Conservation (phyloP, 2,329 filamentous ascomycete genomes). For the Aspergillus aculeatinus region DNA sequence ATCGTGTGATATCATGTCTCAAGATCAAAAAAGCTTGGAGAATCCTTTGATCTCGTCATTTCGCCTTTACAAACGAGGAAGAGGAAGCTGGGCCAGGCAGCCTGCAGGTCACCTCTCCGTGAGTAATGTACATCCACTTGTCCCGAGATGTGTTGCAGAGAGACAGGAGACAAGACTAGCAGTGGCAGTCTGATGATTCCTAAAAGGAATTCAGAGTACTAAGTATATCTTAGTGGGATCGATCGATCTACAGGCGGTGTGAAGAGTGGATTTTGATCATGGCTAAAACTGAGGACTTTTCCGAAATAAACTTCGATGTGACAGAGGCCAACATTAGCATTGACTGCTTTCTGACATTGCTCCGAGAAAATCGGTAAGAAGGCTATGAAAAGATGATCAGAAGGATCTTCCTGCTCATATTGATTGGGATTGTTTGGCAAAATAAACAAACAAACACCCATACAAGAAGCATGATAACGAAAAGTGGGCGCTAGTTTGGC, state of each 20-base stretch:
- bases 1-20: not conserved
- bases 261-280: not conserved
- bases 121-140: no score
- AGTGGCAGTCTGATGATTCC: no score
- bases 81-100: not conserved
- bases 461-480: no score
- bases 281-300: not conserved
- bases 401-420: not conserved
- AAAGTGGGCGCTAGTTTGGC: not conserved
- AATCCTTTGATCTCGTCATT: no score
- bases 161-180: not conserved
- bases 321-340: not conserved
- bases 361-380: not conserved
- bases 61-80: not conserved
- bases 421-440: not conserved
- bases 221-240: not conserved
- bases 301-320: not conserved
- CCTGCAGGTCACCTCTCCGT: not conserved
- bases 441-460: no score
- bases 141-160: not conserved
- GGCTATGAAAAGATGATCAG: not conserved
- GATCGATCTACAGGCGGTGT: not conserved
- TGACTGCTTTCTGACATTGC: not conserved
- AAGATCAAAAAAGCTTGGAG: not conserved
- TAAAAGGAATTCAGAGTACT: not conserved